Base-by-base conservation (phyloP, 805 yeast species). In the Teunomyces cretensis region DNA sequence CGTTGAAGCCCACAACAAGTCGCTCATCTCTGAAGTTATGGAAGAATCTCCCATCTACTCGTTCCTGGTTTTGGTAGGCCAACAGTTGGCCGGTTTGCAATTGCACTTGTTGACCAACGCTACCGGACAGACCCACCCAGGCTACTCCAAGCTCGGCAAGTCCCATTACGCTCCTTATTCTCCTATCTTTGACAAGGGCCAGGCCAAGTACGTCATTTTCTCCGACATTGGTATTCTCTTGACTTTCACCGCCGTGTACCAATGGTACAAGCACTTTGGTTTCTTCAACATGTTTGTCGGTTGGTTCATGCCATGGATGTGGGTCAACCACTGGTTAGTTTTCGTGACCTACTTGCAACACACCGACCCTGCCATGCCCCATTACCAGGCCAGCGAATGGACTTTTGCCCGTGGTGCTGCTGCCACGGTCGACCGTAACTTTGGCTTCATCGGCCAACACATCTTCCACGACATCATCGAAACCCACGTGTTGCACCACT, bases 271-370 rank as follows among this genome's bases (percentile, higher is more conserved):
- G 55, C 67, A 66, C 50, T 83, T 76, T 59, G 95, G 96, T 33
- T 73, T 68, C 32, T 83, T 80, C 69, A 76, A 79, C 61, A 69
- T 83, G 49, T 62, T 80, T 45, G 75, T 86, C 52, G 79, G 84
- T 74, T 88, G 89, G 84, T 72, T 83, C 50, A 51, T 88, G 31
- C 96, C 96, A 28, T 88, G 83, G 68, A 53, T 86, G 43, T 83
- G 83, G 68, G 89, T 85, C 53, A 88, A 88, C 79, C 95, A 88
- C 71, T 88, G 96, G 96, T 75, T 88, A 53, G 95, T 88, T 37
- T 86, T 86, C 67, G 86, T 88, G 64, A 88, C 96, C 32, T 88
- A 71, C 65, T 77, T 88, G 57, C 96, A 88, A 67, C 96, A 88
- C 70, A 79, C 94, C 13, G 92, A 86, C 64, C 81, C 88, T 26